Evolutionary conservation across 768 basidiomycete species (phyloP).

Genomic region (Lactarius evosmus): DNA sequence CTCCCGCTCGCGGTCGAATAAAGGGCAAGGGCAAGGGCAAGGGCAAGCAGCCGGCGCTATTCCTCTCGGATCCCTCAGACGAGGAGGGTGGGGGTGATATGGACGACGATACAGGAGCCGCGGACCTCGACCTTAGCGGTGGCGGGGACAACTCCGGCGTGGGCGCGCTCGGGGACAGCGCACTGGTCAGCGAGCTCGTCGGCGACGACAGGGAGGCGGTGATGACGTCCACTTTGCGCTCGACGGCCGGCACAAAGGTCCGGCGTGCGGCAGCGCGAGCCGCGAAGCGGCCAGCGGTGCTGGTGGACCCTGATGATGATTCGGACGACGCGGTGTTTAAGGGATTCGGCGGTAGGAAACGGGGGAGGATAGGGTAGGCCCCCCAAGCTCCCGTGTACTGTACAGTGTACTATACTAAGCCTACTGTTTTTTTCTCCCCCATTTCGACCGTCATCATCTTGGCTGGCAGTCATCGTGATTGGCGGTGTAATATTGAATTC

Average conservation of each 20-base stretch:
- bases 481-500: no score
- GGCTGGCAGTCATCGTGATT: no score
- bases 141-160: not conserved
- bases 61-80: constrained; percentile 25
- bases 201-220: constrained; percentile 17
- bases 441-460: not conserved
- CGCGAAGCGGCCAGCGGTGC: constrained; percentile 17
- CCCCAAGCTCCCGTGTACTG: not conserved
- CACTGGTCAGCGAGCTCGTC: not conserved
- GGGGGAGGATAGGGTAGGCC: constrained; percentile 13
- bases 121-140: not conserved
- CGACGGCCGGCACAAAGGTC: constrained; percentile 30
- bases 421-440: not conserved
- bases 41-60: constrained; percentile 16
- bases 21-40: not conserved
- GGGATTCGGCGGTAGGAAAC: constrained; percentile 47
- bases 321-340: constrained; percentile 67
- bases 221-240: constrained; percentile 31
- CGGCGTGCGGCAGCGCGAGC: constrained; percentile 22
- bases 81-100: constrained; percentile 7
- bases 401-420: not conserved
- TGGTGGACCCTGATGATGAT: constrained; percentile 52
- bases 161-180: not conserved
- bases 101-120: not conserved
- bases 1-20: no score